Percentiles rank a stretch among this genome's conserved stretches.
These are phyloP conservation scores for Hirsutella thompsonii DNA, from an alignment of 2,329 filamentous ascomycete genomes.

Conservation along the genomic window DNA sequence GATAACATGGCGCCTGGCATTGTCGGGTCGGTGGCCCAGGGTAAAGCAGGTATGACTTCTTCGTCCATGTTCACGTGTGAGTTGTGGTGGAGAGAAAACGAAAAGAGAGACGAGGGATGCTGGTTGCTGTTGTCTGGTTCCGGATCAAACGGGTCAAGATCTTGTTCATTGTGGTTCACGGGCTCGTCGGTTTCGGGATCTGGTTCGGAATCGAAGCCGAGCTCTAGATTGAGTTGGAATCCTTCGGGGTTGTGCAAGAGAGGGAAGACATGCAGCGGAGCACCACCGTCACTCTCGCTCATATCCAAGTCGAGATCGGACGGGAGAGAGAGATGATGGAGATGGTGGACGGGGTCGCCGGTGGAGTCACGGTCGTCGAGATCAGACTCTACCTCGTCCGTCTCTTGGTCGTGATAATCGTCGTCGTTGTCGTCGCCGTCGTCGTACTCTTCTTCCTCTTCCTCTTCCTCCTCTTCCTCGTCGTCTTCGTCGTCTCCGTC, in stretches of 20 bases:
- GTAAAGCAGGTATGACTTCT: background rate
- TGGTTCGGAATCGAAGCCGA: slow-evolving; percentile 2
- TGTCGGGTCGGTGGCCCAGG: background rate
- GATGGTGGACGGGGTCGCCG: slow-evolving; percentile 1
- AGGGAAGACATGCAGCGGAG: slow-evolving; percentile 9
- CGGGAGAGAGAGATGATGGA: background rate
- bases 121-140: background rate
- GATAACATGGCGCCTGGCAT: too few species aligned
- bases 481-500: background rate
- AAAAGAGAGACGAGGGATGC: background rate
- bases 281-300: slow-evolving; percentile 22
- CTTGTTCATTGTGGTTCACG: slow-evolving; percentile 1
- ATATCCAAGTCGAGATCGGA: slow-evolving; percentile 17
- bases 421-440: background rate
- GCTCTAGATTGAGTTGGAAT: background rate
- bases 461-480: background rate
- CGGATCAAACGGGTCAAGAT: background rate
- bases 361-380: slow-evolving; percentile 1
- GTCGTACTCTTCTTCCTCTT: background rate
- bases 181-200: slow-evolving; percentile 2
- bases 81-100: background rate
- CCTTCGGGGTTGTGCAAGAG: background rate
- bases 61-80: background rate
- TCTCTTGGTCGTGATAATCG: background rate
- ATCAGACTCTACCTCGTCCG: slow-evolving; percentile 1